Evolutionary conservation across 2,329 filamentous ascomycete genomes (phyloP).

Genomic region (Chaetomium globosum): DNA sequence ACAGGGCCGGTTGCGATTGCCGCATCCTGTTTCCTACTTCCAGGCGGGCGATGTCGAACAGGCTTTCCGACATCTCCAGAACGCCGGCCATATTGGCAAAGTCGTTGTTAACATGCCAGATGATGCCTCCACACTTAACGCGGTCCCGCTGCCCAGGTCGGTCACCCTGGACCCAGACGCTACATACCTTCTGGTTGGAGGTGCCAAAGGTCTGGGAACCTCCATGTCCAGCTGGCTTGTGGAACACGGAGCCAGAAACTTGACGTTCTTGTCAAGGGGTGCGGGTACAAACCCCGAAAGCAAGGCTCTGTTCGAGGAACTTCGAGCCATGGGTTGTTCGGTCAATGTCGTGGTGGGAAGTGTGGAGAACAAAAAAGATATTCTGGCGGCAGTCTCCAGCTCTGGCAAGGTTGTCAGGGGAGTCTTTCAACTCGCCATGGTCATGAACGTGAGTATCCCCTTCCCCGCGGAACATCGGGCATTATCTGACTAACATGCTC

Average conservation of each 20-base stretch:
- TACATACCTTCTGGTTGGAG: constrained; percentile 8
- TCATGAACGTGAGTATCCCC: background rate
- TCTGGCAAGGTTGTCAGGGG: background rate
- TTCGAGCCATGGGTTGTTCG: constrained; percentile 3
- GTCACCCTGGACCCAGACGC: constrained; percentile 27
- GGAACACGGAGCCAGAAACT: background rate
- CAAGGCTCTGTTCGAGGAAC: constrained; percentile 1
- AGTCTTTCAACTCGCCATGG: constrained; percentile 7
- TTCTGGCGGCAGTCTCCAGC: background rate
- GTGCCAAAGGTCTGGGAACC: background rate
- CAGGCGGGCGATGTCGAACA: constrained; percentile 38
- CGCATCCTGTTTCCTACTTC: constrained; percentile 35
- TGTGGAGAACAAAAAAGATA: background rate
- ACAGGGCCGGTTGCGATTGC: background rate
- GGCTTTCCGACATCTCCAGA: constrained; percentile 49
- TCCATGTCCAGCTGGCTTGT: constrained; percentile 5
- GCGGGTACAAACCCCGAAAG: background rate
- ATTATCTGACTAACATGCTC: background rate
- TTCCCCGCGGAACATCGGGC: background rate
- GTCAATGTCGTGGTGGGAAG: background rate
- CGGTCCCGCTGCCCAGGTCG: background rate
- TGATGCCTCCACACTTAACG: background rate
- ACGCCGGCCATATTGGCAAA: constrained; percentile 48
- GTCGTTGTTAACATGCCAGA: constrained; percentile 42
- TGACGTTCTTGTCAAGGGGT: background rate